These are phyloP conservation scores for Tetradesmus obliquus DNA, from an alignment of 139 green algal species.

Conservation along the genomic window DNA sequence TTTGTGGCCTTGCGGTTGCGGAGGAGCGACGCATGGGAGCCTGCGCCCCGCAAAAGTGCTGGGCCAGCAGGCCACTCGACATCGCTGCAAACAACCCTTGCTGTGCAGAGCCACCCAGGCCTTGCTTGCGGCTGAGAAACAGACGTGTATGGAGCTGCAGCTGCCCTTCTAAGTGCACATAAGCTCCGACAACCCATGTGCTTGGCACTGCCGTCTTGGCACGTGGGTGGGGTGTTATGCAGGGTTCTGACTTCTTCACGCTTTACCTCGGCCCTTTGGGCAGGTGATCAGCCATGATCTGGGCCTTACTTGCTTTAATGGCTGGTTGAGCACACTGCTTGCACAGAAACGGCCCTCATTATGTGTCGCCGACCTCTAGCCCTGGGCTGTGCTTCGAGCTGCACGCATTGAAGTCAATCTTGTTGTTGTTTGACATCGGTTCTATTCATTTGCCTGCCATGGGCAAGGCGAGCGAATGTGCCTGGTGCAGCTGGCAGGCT, in stretches of 20 bases:
- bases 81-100: conserved; percentile 19
- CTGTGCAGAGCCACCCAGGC: not conserved
- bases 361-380: not conserved
- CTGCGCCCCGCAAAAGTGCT: conserved; percentile 12
- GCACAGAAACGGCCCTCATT: not conserved
- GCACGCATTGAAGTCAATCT: not conserved
- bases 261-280: not conserved
- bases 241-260: not conserved
- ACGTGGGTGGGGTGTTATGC: not conserved
- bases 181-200: not conserved
- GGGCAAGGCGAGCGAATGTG: no score
- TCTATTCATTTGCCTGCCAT: no score
- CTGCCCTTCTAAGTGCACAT: not conserved
- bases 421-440: no score
- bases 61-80: conserved; percentile 5
- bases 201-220: not conserved
- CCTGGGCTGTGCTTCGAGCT: not conserved
- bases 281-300: not conserved
- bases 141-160: not conserved
- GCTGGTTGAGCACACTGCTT: not conserved
- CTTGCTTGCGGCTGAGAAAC: not conserved
- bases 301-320: not conserved
- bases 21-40: not conserved
- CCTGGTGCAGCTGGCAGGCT: no score
- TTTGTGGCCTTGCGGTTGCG: not conserved